Conservation (phyloP, 2,329 filamentous ascomycete genomes). For the Exophiala spinifera region DNA sequence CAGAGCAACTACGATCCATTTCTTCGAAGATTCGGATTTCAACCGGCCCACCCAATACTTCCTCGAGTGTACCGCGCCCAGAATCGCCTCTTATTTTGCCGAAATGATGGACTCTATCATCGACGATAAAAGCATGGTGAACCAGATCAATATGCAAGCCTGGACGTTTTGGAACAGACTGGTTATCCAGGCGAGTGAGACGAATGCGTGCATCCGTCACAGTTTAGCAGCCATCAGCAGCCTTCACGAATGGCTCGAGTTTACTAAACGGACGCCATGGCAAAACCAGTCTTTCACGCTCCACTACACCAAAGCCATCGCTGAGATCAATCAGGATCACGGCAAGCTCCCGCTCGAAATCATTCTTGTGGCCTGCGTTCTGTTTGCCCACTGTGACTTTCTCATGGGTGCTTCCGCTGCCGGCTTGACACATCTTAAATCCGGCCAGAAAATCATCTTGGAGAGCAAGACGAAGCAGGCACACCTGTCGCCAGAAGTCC, state of each 20-base stretch:
- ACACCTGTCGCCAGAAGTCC: constrained; percentile 9
- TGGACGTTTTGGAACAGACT: constrained; percentile 18
- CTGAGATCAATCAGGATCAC: constrained; percentile 19
- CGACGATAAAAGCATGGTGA: constrained; percentile 14
- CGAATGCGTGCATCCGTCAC: constrained; percentile 12
- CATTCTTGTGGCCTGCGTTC: constrained; percentile 17
- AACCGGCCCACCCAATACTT: constrained; percentile 16
- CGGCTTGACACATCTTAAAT: constrained; percentile 17
- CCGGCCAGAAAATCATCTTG: constrained; percentile 16
- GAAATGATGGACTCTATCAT: constrained; percentile 23
- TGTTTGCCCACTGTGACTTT: constrained; percentile 22
- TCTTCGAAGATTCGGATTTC: constrained; percentile 18
- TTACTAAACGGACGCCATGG: constrained; percentile 19
- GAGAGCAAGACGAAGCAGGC: constrained; percentile 15
- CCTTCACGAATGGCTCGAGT: constrained; percentile 20
- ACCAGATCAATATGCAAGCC: constrained; percentile 6
- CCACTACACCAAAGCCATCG: constrained; percentile 21
- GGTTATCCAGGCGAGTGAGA: constrained; percentile 16
- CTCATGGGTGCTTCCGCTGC: constrained; percentile 19
- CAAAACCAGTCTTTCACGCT: constrained; percentile 18
- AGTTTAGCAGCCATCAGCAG: constrained; percentile 19
- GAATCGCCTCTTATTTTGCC: constrained; percentile 16
- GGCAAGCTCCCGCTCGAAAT: constrained; percentile 15
- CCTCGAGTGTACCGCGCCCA: constrained; percentile 18
- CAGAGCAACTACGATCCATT: constrained; percentile 14